Evolutionary conservation across 176 grass and related monocot genomes (phyloP), one percentile per base, ranked within the genome.

Genomic region (Musa troglodytarum): DNA sequence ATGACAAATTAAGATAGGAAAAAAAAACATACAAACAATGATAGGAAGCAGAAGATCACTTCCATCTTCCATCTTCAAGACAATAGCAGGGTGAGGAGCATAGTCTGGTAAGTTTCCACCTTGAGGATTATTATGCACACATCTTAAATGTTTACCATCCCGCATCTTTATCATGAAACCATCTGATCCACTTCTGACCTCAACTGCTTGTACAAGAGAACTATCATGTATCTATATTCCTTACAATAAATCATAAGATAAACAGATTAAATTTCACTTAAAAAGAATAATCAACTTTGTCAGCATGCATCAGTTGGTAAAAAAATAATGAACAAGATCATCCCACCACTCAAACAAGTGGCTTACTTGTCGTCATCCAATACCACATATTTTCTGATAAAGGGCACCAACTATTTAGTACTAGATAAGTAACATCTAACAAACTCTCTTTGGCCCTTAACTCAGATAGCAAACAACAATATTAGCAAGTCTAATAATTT

Each of bases 131-230:
- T 85, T 92, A 67, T 92, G 90, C 16, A 90, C 79, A 77, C 93
- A 93, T 74, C 71, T 86, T 68, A 97, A 67, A 73, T 83, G 83
- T 74, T 74, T 88, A 67, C 93, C 90, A 74, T 88, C 90, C 78
- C 87, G 76, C 93, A 97, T 97, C 81, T 93, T 92, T 80, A 97
- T 92, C 72, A 97, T 67, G 78, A 93, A 92, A 78, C 93, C 93
- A 11, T 90, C 93, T 11, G 83, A 85, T 23, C 90, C 93, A 84
- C 93, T 97, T 82, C 86, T 90, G 8, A 97, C 85, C 76, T 88
- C 87, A 78, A 93, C 93, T 97, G 82, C 20, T 65, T 77, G 58
- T 74, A 57, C 6, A 15, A 57, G 25, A 54, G 9, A 26, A 74
- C 6, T 17, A 52, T 10, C 78, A 52, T 77, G n/a, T 28, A 43